Base-by-base conservation (phyloP, 1,139 yeast species). In the Pichia sp. region DNA sequence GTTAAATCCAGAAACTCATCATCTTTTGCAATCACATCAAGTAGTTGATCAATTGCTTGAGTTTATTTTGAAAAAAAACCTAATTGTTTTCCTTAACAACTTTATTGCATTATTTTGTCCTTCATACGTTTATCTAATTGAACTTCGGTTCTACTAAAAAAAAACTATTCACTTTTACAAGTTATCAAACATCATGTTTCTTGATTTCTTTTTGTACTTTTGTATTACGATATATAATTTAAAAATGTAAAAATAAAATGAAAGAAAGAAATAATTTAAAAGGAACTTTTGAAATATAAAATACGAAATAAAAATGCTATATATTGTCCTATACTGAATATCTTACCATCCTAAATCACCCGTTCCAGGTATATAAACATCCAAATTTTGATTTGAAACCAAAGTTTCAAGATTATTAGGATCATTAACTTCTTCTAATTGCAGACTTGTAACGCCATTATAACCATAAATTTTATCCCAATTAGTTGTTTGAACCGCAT, bases 391-490 rank as follows among this genome's bases (percentile, higher is more conserved):
- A 27, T 30, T 45, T n/a, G 46, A 27, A 19, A 11, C 29, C 4
- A n/a, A 10, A 10, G 19, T 22, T n/a, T 25, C 25, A 7, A 46
- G 16, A 11, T 31, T 25, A 30, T 46, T 46, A n/a, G 51, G 47
- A 46, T 49, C 39, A 33, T 36, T 44, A 19, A 42, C 11, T 1
- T 13, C 13, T 19, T 16, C n/a, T n/a, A 54, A 25, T 27, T n/a
- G 31, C 19, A 54, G 42, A 5, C 18, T 30, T 16, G 41, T 46
- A 5, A 44, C 9, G 4, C 48, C 52, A 22, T 45, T 19, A 19
- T 11, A 19, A n/a, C 55, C 55, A 44, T 47, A 56, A 19, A 44
- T 18, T 22, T 50, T 18, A 46, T 46, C 50, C 56, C 57, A 56
- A 8, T 34, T 30, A 11, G 47, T 18, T 1, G 57, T 42, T 38